Percentiles rank a stretch among this genome's conserved stretches.
phyloP scores from a whole-genome alignment of 768 basidiomycete genomes.

The Mycena epipterygia region DNA sequence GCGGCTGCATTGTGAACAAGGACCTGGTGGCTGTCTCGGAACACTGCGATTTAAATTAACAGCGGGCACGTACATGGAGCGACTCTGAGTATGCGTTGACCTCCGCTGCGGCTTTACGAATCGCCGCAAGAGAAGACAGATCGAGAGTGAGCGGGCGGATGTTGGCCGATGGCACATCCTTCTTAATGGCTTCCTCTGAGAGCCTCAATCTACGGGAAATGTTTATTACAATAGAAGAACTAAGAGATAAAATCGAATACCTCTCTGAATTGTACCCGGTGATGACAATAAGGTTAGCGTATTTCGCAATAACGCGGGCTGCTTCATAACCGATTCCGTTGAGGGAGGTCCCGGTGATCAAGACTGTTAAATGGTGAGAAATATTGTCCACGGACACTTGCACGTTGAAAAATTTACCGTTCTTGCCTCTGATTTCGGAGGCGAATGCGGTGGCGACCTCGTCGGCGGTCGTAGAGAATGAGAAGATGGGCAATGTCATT shows the following conservation, averaged over 20 bases:
- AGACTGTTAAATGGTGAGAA: neutral
- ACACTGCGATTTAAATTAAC: neutral
- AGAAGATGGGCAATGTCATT: neutral
- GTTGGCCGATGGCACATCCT: neutral
- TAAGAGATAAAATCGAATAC: neutral
- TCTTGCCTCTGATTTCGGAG: neutral
- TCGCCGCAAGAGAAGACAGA: conserved; percentile 19
- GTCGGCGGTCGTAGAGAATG: neutral
- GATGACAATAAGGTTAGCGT: conserved; percentile 8
- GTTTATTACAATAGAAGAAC: neutral
- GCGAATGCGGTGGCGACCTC: neutral
- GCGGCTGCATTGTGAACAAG: neutral
- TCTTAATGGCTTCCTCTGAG: neutral
- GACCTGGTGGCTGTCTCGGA: neutral
- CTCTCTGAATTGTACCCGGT: conserved; percentile 1
- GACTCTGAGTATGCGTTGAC: conserved; percentile 19
- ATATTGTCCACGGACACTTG: neutral
- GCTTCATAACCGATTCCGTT: conserved; percentile 24
- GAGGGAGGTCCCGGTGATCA: conserved; percentile 21
- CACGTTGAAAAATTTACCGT: neutral
- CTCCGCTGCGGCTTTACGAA: conserved; percentile 11
- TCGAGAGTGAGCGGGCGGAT: conserved; percentile 11
- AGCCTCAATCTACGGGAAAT: neutral
- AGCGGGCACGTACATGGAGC: neutral
- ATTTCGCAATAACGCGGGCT: neutral